Percentiles rank a stretch among this genome's conserved stretches.
These are phyloP conservation scores for Eleusine coracana DNA, from an alignment of 176 grass and related monocot genomes.

Conservation along the genomic window DNA sequence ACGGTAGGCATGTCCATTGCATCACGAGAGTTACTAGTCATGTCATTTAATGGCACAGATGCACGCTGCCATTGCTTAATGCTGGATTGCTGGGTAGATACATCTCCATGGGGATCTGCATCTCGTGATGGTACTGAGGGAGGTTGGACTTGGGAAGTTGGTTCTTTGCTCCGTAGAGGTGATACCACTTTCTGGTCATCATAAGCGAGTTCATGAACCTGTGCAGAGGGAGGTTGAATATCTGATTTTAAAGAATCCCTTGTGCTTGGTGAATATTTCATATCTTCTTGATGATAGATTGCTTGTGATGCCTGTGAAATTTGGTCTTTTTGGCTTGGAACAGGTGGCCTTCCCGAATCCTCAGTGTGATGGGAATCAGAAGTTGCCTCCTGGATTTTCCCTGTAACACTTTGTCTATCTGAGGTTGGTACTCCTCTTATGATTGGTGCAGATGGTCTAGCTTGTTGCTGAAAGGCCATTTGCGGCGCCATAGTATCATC, in stretches of 20 bases:
- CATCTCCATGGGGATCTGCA: conserved; percentile 31
- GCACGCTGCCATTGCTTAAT: conserved; percentile 38
- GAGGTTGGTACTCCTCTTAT: neutral
- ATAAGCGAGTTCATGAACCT: neutral
- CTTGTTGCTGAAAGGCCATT: conserved; percentile 23
- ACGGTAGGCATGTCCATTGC: too few relatives aligned
- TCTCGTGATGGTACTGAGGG: conserved; percentile 3
- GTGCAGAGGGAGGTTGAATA: neutral
- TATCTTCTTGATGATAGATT: conserved; percentile 18
- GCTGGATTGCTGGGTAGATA: conserved; percentile 21
- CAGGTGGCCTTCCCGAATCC: conserved; percentile 5
- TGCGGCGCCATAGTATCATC: too few relatives aligned
- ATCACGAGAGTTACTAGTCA: conserved; percentile 19
- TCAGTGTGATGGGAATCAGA: neutral
- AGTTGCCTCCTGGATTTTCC: conserved; percentile 28
- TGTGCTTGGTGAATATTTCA: neutral
- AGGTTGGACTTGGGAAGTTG: conserved; percentile 34
- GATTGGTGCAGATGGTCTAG: conserved; percentile 25
- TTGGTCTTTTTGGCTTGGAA: conserved; percentile 29
- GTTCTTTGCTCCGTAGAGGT: conserved; percentile 9
- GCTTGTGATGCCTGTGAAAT: conserved; percentile 11
- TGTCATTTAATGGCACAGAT: conserved; percentile 15
- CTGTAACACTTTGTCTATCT: neutral
- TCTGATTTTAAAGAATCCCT: neutral
- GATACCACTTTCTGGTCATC: conserved; percentile 40